phyloP scores from a whole-genome alignment of 768 basidiomycete species.

The Pleurotus pulmonarius region DNA sequence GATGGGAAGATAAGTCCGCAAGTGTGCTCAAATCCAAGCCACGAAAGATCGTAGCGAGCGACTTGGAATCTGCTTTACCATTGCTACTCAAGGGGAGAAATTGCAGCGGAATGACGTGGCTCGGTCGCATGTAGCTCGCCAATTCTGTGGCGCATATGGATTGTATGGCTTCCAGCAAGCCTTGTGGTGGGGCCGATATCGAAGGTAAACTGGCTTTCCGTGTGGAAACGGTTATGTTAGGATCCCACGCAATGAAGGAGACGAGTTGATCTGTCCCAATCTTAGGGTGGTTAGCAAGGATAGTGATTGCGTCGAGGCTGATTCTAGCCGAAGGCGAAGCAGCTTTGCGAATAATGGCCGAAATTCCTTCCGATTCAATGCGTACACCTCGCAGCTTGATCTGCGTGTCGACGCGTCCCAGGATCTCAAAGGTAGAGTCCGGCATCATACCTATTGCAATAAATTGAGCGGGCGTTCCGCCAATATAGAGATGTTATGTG shows the following conservation, averaged over 20 bases:
- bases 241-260: slow-evolving; percentile 41
- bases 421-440: slow-evolving; percentile 42
- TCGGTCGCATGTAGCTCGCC: slow-evolving; percentile 49
- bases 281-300: slow-evolving; percentile 38
- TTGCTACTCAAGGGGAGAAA: slow-evolving; percentile 43
- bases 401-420: slow-evolving; percentile 49
- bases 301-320: slow-evolving; percentile 35
- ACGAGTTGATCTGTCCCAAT: slow-evolving; percentile 43
- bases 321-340: slow-evolving; percentile 17
- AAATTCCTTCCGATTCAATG: slow-evolving; percentile 51
- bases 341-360: slow-evolving; percentile 36
- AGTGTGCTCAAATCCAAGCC: slow-evolving; percentile 21
- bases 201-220: slow-evolving; percentile 27
- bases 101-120: slow-evolving; percentile 43
- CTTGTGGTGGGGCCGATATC: slow-evolving; percentile 17
- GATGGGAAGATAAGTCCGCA: slow-evolving; percentile 15
- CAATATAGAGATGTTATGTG: neutral
- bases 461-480: neutral
- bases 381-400: slow-evolving; percentile 51
- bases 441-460: slow-evolving; percentile 41
- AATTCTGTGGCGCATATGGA: slow-evolving; percentile 36
- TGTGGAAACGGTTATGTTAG: slow-evolving; percentile 27
- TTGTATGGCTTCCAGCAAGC: slow-evolving; percentile 27
- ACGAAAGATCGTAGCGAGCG: slow-evolving; percentile 26
- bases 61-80: slow-evolving; percentile 32